Evolutionary conservation across 2,329 filamentous ascomycete genomes (phyloP), one percentile per base, ranked within the genome.

Genomic region (Sodiomyces alkalinus): DNA sequence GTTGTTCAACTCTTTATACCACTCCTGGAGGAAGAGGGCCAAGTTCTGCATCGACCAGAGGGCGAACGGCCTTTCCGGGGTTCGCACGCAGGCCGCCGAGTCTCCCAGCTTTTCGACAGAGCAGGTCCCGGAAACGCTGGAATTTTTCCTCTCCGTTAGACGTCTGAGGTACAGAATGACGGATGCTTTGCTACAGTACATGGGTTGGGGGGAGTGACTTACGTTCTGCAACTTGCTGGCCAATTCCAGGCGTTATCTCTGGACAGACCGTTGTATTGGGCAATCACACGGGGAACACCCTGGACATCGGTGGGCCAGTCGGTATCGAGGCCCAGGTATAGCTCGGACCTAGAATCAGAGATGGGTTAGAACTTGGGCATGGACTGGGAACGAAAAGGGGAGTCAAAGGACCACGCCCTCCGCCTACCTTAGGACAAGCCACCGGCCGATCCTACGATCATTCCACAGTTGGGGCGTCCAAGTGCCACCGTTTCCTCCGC

Each of bases 211-310:
- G n/a, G 9, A 7, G 4, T 10, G n/a, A 20, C 19, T 10, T 10
- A 22, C 20, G 11, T 22, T 22, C 13, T 11, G 11, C 20, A 22
- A 13, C 20, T n/a, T 4, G 20, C 4, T 9, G 26, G 26, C 30
- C 30, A 32, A 27, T 27, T 32, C 17, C 17, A 32, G n/a, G 26
- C 26, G 14, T 28, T 11, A 8, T 32, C 30, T 5, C 8, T 18
- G 5, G 7, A 12, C 16, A n/a, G 5, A n/a, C 19, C 12, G 12
- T 29, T 15, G 17, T 32, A 32, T 14, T 10, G 3, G 12, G 30
- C 30, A 15, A 32, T 32, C 4, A 32, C 20, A 9, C 30, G 30
- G 11, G 30, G 30, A 17, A 32, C 26, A 5, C 30, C 26, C n/a
- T 18, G 7, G 6, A 11, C 14, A 11, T n/a, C 7, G 17, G 8